Percentiles rank a stretch among this genome's conserved stretches.
Conservation (phyloP, 108 stramenopile genomes). For the Stephanodiscus minutulus region DNA sequence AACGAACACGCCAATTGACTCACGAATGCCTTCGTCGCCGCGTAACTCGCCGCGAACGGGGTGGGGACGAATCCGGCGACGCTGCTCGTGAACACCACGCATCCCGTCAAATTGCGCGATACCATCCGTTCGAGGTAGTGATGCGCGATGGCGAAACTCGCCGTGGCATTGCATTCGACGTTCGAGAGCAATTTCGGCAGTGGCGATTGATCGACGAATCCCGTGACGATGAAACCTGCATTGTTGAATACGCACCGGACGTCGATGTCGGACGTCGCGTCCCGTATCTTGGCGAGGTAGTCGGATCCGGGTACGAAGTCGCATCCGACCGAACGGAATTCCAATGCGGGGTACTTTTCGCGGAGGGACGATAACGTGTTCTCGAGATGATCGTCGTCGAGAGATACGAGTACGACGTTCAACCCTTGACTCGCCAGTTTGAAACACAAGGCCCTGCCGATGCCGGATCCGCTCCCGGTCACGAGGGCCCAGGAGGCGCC, state of each 20-base stretch:
- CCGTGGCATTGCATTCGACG: conserved; percentile 98
- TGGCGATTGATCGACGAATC: conserved; percentile 95
- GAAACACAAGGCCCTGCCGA: conserved; percentile 93
- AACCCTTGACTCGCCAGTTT: conserved; percentile 93
- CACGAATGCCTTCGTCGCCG: conserved; percentile 98
- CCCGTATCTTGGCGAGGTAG: conserved; percentile 83
- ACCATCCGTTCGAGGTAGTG: conserved; percentile 87
- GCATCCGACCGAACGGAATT: conserved; percentile 91
- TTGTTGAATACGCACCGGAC: conserved; percentile 95
- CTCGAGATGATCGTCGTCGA: conserved; percentile 90
- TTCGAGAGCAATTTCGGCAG: conserved; percentile 90
- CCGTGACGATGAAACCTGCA: conserved; percentile 99
- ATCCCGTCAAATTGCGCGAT: conserved; percentile 77
- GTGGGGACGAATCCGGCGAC: conserved; percentile 98
- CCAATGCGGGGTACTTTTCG: conserved; percentile 68
- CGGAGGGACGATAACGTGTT: conserved; percentile 82
- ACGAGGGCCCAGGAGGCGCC: conserved; percentile 98
- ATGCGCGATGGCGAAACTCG: conserved; percentile 92
- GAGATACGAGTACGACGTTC: conserved; percentile 96
- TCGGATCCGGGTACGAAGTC: conserved; percentile 88
- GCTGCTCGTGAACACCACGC: conserved; percentile 96
- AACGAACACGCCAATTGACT: conserved; percentile 87
- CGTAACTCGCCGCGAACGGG: conserved; percentile 98
- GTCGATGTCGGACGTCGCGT: conserved; percentile 88
- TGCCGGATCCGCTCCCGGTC: conserved; percentile 95